Conservation (phyloP, 345 rosid species). For the Capsella bursapastoris region DNA sequence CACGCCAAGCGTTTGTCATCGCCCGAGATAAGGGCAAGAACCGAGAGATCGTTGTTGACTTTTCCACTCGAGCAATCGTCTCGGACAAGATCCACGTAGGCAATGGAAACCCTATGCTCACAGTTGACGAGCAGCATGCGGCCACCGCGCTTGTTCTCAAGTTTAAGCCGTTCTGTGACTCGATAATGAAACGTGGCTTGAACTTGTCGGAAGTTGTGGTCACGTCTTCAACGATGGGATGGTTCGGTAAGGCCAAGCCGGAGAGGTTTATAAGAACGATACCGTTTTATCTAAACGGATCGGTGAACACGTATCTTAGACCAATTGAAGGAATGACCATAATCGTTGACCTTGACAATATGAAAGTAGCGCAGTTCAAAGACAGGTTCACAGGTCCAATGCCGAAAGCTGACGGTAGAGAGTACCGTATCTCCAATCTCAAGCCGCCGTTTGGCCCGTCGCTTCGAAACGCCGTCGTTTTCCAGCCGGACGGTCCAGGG, state of each 20-base stretch:
- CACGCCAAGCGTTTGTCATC: constrained; percentile 62
- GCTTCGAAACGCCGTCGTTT: constrained; percentile 49
- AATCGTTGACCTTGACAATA: constrained; percentile 57
- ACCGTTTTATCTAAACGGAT: constrained; percentile 57
- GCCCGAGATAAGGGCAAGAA: constrained; percentile 51
- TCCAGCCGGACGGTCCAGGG: constrained; percentile 65
- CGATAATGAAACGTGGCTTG: constrained; percentile 49
- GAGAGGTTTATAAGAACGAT: constrained; percentile 45
- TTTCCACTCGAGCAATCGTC: constrained; percentile 40
- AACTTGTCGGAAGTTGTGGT: constrained; percentile 62
- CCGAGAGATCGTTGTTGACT: constrained; percentile 57
- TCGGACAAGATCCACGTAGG: constrained; percentile 52
- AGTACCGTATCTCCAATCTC: constrained; percentile 46
- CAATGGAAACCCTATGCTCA: constrained; percentile 63
- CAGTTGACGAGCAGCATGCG: constrained; percentile 48
- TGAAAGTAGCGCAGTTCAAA: constrained; percentile 52
- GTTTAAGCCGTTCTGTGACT: constrained; percentile 49
- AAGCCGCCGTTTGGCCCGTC: constrained; percentile 24
- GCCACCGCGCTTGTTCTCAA: constrained; percentile 49
- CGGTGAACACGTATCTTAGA: constrained; percentile 61
- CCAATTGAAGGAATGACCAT: constrained; percentile 65
- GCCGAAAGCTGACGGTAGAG: constrained; percentile 72
- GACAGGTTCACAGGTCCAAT: constrained; percentile 54
- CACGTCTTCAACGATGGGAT: constrained; percentile 65
- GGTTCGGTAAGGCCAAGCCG: constrained; percentile 58